Conservation (phyloP, 2,329 filamentous ascomycete species). For the Lasiodiplodia theobromae region DNA sequence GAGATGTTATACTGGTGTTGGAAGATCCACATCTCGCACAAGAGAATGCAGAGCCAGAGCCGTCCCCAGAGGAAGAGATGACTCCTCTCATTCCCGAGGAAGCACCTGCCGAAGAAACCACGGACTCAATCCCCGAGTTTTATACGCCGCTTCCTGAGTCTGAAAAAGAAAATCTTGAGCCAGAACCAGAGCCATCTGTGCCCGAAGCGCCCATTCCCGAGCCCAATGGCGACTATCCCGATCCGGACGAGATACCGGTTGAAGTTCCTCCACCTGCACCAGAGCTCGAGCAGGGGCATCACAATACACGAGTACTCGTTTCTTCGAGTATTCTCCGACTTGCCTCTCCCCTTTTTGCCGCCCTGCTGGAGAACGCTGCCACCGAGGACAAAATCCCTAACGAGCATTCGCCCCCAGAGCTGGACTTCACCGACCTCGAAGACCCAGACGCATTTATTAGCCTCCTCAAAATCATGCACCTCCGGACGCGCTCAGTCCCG, state of each 20-base stretch:
- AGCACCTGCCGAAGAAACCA: neutral
- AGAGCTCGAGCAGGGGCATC: neutral
- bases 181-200: neutral
- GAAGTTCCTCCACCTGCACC: neutral
- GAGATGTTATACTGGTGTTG: neutral
- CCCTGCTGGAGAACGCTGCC: neutral
- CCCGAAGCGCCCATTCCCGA: neutral
- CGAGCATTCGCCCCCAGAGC: neutral
- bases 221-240: neutral
- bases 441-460: neutral
- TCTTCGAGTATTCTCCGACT: neutral
- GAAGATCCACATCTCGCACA: neutral
- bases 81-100: neutral
- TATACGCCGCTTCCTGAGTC: neutral
- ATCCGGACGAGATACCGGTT: neutral
- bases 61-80: neutral
- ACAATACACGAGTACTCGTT: neutral
- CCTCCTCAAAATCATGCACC: neutral
- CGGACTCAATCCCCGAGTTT: neutral
- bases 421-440: neutral
- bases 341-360: neutral
- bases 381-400: neutral
- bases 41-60: neutral
- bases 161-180: neutral
- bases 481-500: neutral